Evolutionary conservation across 2,329 filamentous ascomycete genomes (phyloP), one percentile per base, ranked within the genome.

Genomic region (Penicillium sp.): DNA sequence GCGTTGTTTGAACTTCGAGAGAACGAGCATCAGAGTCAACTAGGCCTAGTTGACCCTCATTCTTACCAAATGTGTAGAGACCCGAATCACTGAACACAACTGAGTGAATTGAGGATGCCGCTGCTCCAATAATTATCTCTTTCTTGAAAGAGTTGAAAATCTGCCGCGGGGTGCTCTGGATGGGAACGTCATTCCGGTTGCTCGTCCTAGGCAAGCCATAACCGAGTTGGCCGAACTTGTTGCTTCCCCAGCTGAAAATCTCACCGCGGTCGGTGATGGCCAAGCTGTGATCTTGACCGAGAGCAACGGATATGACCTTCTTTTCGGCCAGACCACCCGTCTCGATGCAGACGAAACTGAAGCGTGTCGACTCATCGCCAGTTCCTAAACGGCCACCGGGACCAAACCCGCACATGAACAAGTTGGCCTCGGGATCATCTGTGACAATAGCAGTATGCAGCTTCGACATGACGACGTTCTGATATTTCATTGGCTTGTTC

Each of bases 21-120:
- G 90, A 96, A 40, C 91, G 83, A 24, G 93, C 95, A 70, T 97
- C 92, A 0, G 93, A 92, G 67, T 96, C 93, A 73, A 96, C 90
- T 46, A 98, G 79, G 4, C 90, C 93, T 41, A 98, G 80, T 67
- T 98, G 93, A 1, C 93, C 93, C 59, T 90, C 84, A 61, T 97
- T 98, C 62, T 93, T 95, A 20, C 93, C 93, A 78, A 95, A 98
- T 2, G 89, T 95, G 66, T 88, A 98, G 1, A 98, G 73, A 1
- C 89, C 88, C 0, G 83, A 82, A 1, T 81, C 78, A 0, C 89
- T 96, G 63, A 93, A 87, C 0, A 89, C 89, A 3, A 95, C 91
- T 0, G 93, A 97, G 70, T 98, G 93, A 33, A 95, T 84, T 0
- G 88, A 79, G 1, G 93, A 97, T 6, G 93, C 92, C 1, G 93